Evolutionary conservation across 176 grass and related monocot genomes (phyloP).

Genomic region (Carex littledalei): DNA sequence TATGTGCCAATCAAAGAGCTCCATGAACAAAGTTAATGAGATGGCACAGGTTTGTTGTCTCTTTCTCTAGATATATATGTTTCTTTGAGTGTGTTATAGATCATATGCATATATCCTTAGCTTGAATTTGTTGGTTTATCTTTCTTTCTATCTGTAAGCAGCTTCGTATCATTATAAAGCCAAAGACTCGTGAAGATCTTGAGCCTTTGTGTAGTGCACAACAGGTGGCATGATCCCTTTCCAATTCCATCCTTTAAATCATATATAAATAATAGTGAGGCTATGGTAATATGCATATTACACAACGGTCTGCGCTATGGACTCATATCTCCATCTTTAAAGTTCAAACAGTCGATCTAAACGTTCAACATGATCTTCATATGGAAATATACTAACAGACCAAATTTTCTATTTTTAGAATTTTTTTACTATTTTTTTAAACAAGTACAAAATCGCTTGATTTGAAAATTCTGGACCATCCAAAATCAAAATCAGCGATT

Average conservation of each 20-base stretch:
- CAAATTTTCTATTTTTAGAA: no score
- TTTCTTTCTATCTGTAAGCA: slow-evolving; percentile 34
- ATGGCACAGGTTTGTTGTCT: slow-evolving; percentile 68
- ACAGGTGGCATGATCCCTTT: slow-evolving; percentile 46
- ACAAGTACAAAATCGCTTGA: no score
- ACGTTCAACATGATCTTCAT: no score
- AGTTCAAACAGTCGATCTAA: no score
- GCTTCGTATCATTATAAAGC: slow-evolving; percentile 88
- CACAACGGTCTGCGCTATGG: no score
- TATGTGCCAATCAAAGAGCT: slow-evolving; percentile 56
- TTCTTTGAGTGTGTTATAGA: not conserved
- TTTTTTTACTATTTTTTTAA: no score
- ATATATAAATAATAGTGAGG: not conserved
- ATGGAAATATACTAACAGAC: no score
- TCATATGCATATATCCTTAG: slow-evolving; percentile 4
- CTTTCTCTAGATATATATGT: slow-evolving; percentile 15
- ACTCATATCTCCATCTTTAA: no score
- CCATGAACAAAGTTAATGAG: slow-evolving; percentile 78
- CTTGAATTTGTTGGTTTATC: not conserved
- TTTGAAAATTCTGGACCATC: no score
- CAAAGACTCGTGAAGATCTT: slow-evolving; percentile 78
- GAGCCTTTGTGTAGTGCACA: slow-evolving; percentile 81
- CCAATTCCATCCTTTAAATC: slow-evolving; percentile 21
- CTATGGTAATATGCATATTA: no score
- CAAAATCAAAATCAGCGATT: no score